Conservation (phyloP, 202 grass and related monocot genomes). For the Schoenoplectus tabernaemontani region DNA sequence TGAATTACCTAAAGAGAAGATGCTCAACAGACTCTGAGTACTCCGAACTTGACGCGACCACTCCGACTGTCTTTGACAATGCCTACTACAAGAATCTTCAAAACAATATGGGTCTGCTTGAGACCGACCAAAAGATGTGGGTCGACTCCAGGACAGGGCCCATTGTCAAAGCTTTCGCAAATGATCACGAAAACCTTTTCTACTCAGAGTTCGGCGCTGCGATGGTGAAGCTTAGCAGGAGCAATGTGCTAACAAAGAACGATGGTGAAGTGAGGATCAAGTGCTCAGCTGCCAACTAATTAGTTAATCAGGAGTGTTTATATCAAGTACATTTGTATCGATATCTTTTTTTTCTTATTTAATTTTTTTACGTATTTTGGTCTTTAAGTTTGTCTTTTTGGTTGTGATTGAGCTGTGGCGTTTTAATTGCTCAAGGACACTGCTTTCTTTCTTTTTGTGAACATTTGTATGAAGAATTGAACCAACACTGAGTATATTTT, state of each 20-base stretch:
- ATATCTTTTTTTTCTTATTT: not conserved
- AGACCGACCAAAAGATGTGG: conserved; percentile 49
- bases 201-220: conserved; percentile 40
- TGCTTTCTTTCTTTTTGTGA: not conserved
- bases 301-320: conserved; percentile 5
- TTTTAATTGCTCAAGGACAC: not conserved
- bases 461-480: conserved; percentile 1
- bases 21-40: conserved; percentile 29
- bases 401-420: not conserved
- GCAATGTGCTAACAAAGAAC: conserved; percentile 45
- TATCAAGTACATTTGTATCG: not conserved
- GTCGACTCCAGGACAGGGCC: conserved; percentile 44
- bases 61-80: conserved; percentile 61
- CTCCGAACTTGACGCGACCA: conserved; percentile 56
- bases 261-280: conserved; percentile 70
- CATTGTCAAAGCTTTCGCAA: conserved; percentile 26
- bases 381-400: not conserved
- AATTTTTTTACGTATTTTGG: not conserved
- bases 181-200: conserved; percentile 24
- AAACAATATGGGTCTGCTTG: conserved; percentile 49
- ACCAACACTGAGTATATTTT: not conserved
- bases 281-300: conserved; percentile 51
- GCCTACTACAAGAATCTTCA: conserved; percentile 55
- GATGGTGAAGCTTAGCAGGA: conserved; percentile 50
- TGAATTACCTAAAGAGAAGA: conserved; percentile 52